Percentiles rank a stretch among this genome's conserved stretches.
Conservation (phyloP, 2,329 filamentous ascomycete species). For the Coleophoma eucalyptorum region DNA sequence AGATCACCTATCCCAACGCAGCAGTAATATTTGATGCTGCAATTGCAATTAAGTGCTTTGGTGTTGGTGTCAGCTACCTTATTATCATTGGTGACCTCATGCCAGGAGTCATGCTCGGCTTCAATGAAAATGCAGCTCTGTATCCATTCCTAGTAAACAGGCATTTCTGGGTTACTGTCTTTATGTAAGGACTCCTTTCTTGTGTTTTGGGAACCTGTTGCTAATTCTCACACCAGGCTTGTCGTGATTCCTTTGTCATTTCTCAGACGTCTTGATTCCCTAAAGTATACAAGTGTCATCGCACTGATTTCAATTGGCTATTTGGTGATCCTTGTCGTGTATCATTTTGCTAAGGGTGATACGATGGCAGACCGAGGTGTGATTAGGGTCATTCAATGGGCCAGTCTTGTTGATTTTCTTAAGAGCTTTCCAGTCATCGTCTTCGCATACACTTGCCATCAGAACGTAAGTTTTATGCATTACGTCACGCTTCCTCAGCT, state of each 20-base stretch:
- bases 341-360: slow-evolving; percentile 80
- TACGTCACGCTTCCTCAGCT: slow-evolving; percentile 17
- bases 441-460: slow-evolving; percentile 99
- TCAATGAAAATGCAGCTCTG: slow-evolving; percentile 59
- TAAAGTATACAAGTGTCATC: slow-evolving; percentile 95
- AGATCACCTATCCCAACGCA: slow-evolving; percentile 94
- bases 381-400: slow-evolving; percentile 75
- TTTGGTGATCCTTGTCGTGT: slow-evolving; percentile 86
- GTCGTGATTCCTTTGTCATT: slow-evolving; percentile 94
- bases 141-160: slow-evolving; percentile 79
- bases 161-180: slow-evolving; percentile 96
- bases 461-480: slow-evolving; percentile 63
- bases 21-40: slow-evolving; percentile 93
- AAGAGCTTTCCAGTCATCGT: slow-evolving; percentile 92
- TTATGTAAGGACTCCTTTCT: slow-evolving; percentile 60
- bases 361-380: slow-evolving; percentile 69
- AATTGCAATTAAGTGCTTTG: slow-evolving; percentile 97
- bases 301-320: slow-evolving; percentile 93
- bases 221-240: slow-evolving; percentile 48
- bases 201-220: not conserved
- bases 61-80: slow-evolving; percentile 93
- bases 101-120: slow-evolving; percentile 87
- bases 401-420: slow-evolving; percentile 72
- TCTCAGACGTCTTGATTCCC: slow-evolving; percentile 82
- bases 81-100: slow-evolving; percentile 99